Conservation (phyloP, 305 asterid species). For the Plantago rigida region DNA sequence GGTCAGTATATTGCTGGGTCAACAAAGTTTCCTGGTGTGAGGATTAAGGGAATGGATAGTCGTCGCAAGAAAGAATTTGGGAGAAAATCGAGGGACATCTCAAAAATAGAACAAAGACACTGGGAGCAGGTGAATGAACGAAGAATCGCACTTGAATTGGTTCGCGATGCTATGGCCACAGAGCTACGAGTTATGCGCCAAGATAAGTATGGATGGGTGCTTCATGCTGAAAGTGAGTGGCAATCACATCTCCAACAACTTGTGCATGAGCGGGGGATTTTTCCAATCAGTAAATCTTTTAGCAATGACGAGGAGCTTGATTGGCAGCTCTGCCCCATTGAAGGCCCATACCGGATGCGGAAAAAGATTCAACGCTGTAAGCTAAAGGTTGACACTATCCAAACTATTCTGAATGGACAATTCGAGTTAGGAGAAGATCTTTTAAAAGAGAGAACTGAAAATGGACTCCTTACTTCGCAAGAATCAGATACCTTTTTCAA, state of each 20-base stretch:
- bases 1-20: slow-evolving; percentile 85
- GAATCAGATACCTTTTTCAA: slow-evolving; percentile 55
- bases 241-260: slow-evolving; percentile 91
- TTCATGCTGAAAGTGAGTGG: slow-evolving; percentile 99
- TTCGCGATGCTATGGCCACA: slow-evolving; percentile 95
- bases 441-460: slow-evolving; percentile 59
- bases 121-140: slow-evolving; percentile 98
- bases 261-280: slow-evolving; percentile 93
- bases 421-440: slow-evolving; percentile 55
- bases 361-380: slow-evolving; percentile 83
- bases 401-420: slow-evolving; percentile 57
- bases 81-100: slow-evolving; percentile 58
- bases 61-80: slow-evolving; percentile 91
- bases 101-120: slow-evolving; percentile 70
- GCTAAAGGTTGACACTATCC: slow-evolving; percentile 63
- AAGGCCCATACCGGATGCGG: slow-evolving; percentile 98
- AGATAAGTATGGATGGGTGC: slow-evolving; percentile 99
- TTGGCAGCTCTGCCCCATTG: slow-evolving; percentile 98
- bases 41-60: slow-evolving; percentile 90
- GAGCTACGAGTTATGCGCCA: slow-evolving; percentile 94
- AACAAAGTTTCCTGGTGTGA: slow-evolving; percentile 85
- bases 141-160: slow-evolving; percentile 88
- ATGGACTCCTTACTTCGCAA: slow-evolving; percentile 49
- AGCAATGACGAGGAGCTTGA: slow-evolving; percentile 61
- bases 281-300: slow-evolving; percentile 56